Evolutionary conservation across 2,329 filamentous ascomycete genomes (phyloP), one percentile per base, ranked within the genome.

Genomic region (Diatrype stigma): DNA sequence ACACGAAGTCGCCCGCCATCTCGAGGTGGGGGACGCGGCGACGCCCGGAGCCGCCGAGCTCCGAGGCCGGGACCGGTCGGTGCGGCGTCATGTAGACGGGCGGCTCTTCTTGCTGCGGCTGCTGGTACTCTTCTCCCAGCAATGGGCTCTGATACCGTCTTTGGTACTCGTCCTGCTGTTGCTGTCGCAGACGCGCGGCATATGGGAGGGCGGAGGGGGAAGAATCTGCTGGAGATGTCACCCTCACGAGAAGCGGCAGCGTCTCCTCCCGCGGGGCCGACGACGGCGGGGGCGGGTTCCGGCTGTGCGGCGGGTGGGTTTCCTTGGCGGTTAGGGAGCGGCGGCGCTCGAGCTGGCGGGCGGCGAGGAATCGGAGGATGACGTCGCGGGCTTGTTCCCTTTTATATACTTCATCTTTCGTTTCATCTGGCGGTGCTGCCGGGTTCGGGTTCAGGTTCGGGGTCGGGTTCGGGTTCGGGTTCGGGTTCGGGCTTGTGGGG

Each of bases 1-100:
- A 86, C 1, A 86, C 81, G 22, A 84, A 67, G 23, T 75, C 76
- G 38, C 75, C 73, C 2, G 83, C 75, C 3, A 79, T 76, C 30
- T 78, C 70, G 1, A 90, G 63, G 1, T 70, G 70, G 1, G 88
- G 88, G 2, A 89, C 73, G 44, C 78, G 74, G 21, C 86, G 78
- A 14, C 60, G 60, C 1, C 65, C 67, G 6, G 68, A 69, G 10
- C 78, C 79, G 12, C 69, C 68, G 2, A 88, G 71, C 21, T 72
- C 64, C 2, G 70, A 59, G 2, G 71, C 69, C 0, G 82, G 82
- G 0, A 72, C 73, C 2, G 81, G 79, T 2, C 73, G 74, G 8
- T 62, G 42, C 3, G 71, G 71, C 1, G 72, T 71, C 7, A 71
- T 71, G 59, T 87, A 82, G 2, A 72, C 56, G 7, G 67, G 65